Evolutionary conservation across 495 filamentous ascomycete genomes (phyloP).

Genomic region (Annulohypoxylon nitens): DNA sequence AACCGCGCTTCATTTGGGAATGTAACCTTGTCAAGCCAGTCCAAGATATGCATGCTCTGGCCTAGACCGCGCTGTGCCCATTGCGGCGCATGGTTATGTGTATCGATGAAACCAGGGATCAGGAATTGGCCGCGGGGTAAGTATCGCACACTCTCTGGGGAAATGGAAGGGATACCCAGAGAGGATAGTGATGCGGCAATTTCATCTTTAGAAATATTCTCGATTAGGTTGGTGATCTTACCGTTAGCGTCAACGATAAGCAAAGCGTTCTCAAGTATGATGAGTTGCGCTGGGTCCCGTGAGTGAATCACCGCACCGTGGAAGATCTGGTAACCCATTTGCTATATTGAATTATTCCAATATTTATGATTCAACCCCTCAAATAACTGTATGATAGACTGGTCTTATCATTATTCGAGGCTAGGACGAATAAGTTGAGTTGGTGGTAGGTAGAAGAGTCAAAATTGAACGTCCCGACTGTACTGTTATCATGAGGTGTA

Average conservation of each 20-base stretch:
- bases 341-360: background rate
- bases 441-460: background rate
- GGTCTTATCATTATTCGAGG: background rate
- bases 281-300: constrained; percentile 53
- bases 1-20: constrained; percentile 74
- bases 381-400: background rate
- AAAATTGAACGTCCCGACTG: background rate
- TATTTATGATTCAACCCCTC: background rate
- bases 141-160: constrained; percentile 46
- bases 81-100: constrained; percentile 75
- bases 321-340: constrained; percentile 53
- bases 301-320: constrained; percentile 69
- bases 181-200: constrained; percentile 15
- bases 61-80: constrained; percentile 72
- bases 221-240: constrained; percentile 55
- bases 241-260: constrained; percentile 59
- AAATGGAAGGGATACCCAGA: constrained; percentile 30
- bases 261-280: constrained; percentile 63
- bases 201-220: constrained; percentile 22
- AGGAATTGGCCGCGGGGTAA: constrained; percentile 67
- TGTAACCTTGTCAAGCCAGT: constrained; percentile 71
- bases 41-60: constrained; percentile 68
- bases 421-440: background rate
- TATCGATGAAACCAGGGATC: constrained; percentile 73
- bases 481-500: background rate